Evolutionary conservation across 371 early-diverging fungal species (phyloP).

Genomic region (Syncephalastrum contaminatum): DNA sequence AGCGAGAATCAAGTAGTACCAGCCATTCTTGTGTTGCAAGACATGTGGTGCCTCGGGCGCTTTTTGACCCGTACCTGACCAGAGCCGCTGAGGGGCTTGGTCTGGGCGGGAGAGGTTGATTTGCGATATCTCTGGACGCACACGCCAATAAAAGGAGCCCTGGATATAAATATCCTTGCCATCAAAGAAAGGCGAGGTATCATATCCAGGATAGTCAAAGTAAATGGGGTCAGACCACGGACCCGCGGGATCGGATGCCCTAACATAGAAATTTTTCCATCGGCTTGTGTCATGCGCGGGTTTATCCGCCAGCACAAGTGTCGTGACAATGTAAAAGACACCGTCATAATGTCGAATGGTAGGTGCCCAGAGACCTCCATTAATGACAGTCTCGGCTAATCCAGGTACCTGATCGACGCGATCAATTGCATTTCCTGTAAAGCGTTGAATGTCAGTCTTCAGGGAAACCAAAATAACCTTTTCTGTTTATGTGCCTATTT

Average conservation of each 20-base stretch:
- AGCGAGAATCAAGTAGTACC: conserved; percentile 24
- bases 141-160: conserved; percentile 14
- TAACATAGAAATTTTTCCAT: conserved; percentile 14
- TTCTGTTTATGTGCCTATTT: conserved; percentile 9
- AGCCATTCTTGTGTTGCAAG: conserved; percentile 16
- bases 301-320: conserved; percentile 9
- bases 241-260: conserved; percentile 13
- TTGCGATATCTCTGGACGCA: conserved; percentile 18
- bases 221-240: conserved; percentile 25
- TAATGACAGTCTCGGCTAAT: conserved; percentile 9
- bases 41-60: conserved; percentile 25
- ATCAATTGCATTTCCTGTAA: conserved; percentile 21
- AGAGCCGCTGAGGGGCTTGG: conserved; percentile 9
- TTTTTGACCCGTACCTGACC: conserved; percentile 20
- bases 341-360: conserved; percentile 24
- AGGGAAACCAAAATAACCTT: not conserved
- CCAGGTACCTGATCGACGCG: conserved; percentile 14
- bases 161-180: conserved; percentile 17
- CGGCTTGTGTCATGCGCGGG: conserved; percentile 8
- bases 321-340: conserved; percentile 14
- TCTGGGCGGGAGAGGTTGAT: conserved; percentile 16
- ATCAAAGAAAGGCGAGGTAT: conserved; percentile 14
- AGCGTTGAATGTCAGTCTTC: no score
- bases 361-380: conserved; percentile 30
- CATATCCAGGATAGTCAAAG: conserved; percentile 20